A percentile compares a stretch with the other conserved stretches of the same genome.
Conservation (phyloP, 208 protist species). For the Crithidia expoeki region DNA sequence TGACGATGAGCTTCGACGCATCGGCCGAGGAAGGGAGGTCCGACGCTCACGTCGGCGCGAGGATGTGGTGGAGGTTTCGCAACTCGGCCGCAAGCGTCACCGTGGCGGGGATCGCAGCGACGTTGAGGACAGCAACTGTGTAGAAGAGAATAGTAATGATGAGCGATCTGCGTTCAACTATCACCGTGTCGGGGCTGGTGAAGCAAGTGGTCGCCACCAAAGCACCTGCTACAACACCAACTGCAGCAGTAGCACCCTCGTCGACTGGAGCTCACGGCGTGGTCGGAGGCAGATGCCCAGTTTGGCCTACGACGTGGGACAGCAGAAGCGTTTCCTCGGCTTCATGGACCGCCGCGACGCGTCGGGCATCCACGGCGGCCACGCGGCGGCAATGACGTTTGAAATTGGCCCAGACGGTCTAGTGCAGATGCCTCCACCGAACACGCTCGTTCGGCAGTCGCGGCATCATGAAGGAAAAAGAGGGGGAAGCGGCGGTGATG, state of each 20-base stretch:
- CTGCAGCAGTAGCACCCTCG: background rate
- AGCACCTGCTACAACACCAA: background rate
- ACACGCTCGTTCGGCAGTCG: slow-evolving; percentile 19
- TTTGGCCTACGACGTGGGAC: slow-evolving; percentile 26
- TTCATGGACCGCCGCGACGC: slow-evolving; percentile 27
- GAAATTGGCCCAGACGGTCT: slow-evolving; percentile 29
- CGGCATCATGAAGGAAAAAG: background rate
- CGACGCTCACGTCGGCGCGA: background rate
- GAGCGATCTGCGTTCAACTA: background rate
- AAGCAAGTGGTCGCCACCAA: background rate
- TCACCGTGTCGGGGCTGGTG: background rate
- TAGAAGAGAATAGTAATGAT: background rate
- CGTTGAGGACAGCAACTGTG: slow-evolving; percentile 2
- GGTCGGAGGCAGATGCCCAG: slow-evolving; percentile 25
- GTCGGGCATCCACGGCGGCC: background rate
- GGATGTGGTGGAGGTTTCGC: background rate
- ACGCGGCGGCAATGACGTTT: slow-evolving; percentile 19
- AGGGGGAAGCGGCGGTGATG: background rate
- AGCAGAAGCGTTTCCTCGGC: slow-evolving; percentile 29
- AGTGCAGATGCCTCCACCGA: slow-evolving; percentile 37
- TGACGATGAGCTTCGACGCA: background rate
- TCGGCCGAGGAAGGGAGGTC: background rate
- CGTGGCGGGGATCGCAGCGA: background rate
- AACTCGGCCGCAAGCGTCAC: slow-evolving; percentile 15
- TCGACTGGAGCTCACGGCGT: slow-evolving; percentile 31